Evolutionary conservation across 768 basidiomycete genomes (phyloP).

Genomic region (Mrakia frigida): DNA sequence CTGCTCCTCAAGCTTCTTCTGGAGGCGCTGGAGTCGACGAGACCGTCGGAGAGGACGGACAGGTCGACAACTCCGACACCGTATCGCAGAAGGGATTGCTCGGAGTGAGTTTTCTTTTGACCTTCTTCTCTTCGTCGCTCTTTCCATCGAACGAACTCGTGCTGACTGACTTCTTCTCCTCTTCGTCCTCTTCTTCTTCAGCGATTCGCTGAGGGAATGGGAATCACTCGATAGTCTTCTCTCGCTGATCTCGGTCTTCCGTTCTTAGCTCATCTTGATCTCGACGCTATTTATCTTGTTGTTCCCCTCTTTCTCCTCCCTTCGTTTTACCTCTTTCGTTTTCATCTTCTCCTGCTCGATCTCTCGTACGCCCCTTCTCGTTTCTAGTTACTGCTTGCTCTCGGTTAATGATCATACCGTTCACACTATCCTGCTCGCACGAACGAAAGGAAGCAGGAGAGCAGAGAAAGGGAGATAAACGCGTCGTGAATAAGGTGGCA

Average conservation of each 20-base stretch:
- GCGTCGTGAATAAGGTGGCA: too few relatives aligned
- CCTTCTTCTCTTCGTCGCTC: not conserved
- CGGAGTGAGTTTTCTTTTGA: not conserved
- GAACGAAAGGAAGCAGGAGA: too few relatives aligned
- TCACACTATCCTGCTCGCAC: too few relatives aligned
- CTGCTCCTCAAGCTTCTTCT: not conserved
- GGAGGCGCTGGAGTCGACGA: not conserved
- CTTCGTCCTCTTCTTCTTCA: not conserved
- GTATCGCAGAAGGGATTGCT: conserved; percentile 15
- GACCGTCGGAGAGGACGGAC: not conserved
- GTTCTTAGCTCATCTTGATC: not conserved
- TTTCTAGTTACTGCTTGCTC: not conserved
- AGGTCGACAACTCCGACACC: conserved; percentile 10
- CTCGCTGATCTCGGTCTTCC: not conserved
- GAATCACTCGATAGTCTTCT: conserved; percentile 4
- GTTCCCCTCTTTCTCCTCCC: not conserved
- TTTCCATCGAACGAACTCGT: not conserved
- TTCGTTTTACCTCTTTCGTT: not conserved
- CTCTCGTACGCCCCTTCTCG: too few relatives aligned
- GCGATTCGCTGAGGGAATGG: conserved; percentile 24
- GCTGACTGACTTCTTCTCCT: not conserved
- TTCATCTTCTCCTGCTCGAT: not conserved
- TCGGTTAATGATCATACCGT: not conserved
- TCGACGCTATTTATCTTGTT: conserved; percentile 18
- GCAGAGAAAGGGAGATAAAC: too few relatives aligned